Base-by-base conservation (phyloP, 2,329 filamentous ascomycete species). In the Aspergillus japonicus region DNA sequence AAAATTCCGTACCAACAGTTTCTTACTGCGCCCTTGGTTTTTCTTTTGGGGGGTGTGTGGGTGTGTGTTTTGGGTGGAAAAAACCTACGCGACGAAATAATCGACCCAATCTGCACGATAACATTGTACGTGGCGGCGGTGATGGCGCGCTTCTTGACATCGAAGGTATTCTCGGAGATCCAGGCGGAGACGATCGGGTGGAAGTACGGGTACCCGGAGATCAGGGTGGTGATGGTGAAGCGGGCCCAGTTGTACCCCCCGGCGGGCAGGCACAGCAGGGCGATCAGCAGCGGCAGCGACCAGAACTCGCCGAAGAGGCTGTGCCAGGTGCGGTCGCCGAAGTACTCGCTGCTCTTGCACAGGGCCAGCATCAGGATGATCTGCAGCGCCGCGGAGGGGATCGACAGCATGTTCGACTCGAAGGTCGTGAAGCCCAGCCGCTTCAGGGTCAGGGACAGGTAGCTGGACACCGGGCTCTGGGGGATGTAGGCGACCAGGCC, bases 181-280 rank as follows among this genome's bases (percentile, higher is more conserved):
- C 69, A 67, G 4, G 65, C 62, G 33, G 66, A 68, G 12, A 73
- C 66, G 44, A 85, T 78, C 10, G 82, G 81, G 61, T 84, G 82
- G 60, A 83, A 83, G 64, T 85, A 84, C 0, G 82, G 82, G 58
- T 83, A 82, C 2, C 82, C 81, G 0, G 78, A 78, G 54, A 83
- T 80, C 54, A 85, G 67, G 0, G 81, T 84, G 12, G 79, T 76
- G 23, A 85, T 70, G 0, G 77, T 69, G 69, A 80, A 85, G 1
- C 82, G 75, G 0, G 71, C 71, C 83, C 83, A 85, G 48, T 82
- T 77, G 10, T 77, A 72, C 0, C 79, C 73, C 11, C 63, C 35
- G 1, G 53, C 61, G 0, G 82, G 81, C 0, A 85, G 65, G 0
- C 75, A 76, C n/a, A 84, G 66, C 24, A 85, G 70, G 0, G 80